Conservation (phyloP, 306 rosid species). For the Cicer bijugum region DNA sequence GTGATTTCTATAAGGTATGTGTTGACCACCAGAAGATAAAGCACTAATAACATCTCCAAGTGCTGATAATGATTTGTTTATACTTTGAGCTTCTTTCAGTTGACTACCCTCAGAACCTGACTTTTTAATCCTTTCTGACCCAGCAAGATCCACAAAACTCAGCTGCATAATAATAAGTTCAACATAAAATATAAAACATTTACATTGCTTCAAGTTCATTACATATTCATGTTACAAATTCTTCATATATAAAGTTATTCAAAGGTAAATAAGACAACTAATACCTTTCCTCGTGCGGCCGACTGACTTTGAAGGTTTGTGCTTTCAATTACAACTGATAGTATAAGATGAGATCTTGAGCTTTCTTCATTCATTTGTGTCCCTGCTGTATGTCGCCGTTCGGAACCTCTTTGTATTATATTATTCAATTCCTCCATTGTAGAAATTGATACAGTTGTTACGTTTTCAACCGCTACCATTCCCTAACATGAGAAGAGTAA, state of each 20-base stretch:
- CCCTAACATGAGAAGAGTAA: constrained; percentile 62
- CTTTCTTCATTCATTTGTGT: constrained; percentile 95
- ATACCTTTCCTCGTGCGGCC: constrained; percentile 91
- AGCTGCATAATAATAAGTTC: constrained; percentile 56
- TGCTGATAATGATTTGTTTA: constrained; percentile 95
- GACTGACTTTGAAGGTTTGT: constrained; percentile 93
- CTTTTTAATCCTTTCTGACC: constrained; percentile 91
- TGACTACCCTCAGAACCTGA: constrained; percentile 88
- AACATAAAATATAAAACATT: background rate
- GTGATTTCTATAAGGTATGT: constrained; percentile 92
- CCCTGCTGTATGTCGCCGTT: constrained; percentile 75
- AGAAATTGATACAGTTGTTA: constrained; percentile 69
- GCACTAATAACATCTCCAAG: constrained; percentile 93
- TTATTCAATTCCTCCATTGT: constrained; percentile 69
- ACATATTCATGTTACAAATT: constrained; percentile 22
- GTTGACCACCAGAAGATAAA: constrained; percentile 83
- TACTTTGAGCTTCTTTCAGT: constrained; percentile 97
- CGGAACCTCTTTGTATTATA: constrained; percentile 81
- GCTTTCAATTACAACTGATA: constrained; percentile 83
- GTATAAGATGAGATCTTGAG: constrained; percentile 89
- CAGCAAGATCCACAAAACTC: constrained; percentile 99
- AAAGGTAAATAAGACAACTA: constrained; percentile 6
- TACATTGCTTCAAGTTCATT: constrained; percentile 18
- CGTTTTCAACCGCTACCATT: constrained; percentile 87
- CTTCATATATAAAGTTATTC: background rate